Conservation (phyloP, 768 basidiomycete species). For the Serendipita sp. region DNA sequence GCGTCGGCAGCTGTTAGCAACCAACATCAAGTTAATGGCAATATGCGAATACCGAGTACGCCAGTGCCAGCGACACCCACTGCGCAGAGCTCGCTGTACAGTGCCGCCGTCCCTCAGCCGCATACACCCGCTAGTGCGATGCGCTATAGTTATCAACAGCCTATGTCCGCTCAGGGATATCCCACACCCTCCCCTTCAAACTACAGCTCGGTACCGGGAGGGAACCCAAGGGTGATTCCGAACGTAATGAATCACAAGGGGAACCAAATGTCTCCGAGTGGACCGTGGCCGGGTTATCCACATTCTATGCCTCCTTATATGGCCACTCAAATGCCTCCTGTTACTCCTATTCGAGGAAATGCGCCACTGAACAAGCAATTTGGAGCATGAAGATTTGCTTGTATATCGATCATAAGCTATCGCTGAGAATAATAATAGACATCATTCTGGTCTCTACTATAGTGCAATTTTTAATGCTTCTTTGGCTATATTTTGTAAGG, state of each 20-base stretch:
- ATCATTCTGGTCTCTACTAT: not conserved
- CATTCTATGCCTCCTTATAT: not conserved
- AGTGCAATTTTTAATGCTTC: not conserved
- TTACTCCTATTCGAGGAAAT: not conserved
- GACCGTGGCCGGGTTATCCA: not conserved
- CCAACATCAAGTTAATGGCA: not conserved
- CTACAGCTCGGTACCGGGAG: not conserved
- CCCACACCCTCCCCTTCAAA: not conserved
- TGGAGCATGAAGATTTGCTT: not conserved
- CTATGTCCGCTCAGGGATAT: not conserved
- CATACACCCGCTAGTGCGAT: not conserved
- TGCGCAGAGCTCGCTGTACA: not conserved
- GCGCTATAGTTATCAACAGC: not conserved
- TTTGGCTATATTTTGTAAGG: conserved; percentile 33
- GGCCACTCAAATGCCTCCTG: not conserved
- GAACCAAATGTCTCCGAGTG: not conserved
- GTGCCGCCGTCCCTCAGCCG: not conserved
- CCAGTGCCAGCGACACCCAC: not conserved
- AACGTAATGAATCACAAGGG: conserved; percentile 1
- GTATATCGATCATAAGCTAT: no score
- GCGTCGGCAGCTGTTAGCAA: not conserved
- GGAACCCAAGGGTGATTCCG: not conserved
- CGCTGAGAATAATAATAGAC: not conserved
- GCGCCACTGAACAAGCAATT: not conserved
- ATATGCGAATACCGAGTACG: not conserved